Base-by-base conservation (phyloP, 176 grass and related monocot genomes). In the Avena atlantica region DNA sequence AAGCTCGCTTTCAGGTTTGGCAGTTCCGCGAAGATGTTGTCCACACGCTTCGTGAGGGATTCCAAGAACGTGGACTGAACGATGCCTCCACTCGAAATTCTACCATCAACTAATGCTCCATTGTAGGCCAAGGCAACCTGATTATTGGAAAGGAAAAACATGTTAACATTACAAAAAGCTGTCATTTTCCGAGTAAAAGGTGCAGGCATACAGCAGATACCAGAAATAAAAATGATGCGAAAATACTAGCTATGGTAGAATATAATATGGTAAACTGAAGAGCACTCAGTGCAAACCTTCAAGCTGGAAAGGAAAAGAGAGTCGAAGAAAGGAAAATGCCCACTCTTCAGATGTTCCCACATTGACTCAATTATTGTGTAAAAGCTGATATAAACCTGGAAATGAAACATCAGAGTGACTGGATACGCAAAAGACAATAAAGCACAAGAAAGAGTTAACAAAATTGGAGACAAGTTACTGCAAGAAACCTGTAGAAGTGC, bases 321-420 rank as follows among this genome's bases (percentile, higher is more conserved):
- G 84, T 98, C 93, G 8, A 80, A 88, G 36, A 98, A 90, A 92
- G 91, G 67, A 81, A 92, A 83, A 66, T 71, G 70, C 14, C 88
- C 59, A 42, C 66, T 92, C 81, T 94, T 92, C 85, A 92, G 80
- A 76, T 95, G 93, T 75, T 87, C 86, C 88, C 92, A 92, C 91
- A 96, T 96, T 84, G 92, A 89, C 49, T 94, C 96, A 72, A 98
- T 80, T 81, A 86, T 88, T 31, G 96, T 92, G 66, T 96, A 98
- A 74, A 98, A 85, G 53, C 83, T 92, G 64, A 96, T 86, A 90
- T 98, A 98, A 25, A 96, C 87, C 96, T 98, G 81, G 20, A 92
- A 84, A 73, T 88, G 36, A 78, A 76, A 79, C 61, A 86, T 73
- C 75, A 84, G 2, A 83, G 65, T 48, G 27, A 78, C 6, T 78